Base-by-base conservation (phyloP, 2,329 filamentous ascomycete species). In the Colletotrichum noveboracense region DNA sequence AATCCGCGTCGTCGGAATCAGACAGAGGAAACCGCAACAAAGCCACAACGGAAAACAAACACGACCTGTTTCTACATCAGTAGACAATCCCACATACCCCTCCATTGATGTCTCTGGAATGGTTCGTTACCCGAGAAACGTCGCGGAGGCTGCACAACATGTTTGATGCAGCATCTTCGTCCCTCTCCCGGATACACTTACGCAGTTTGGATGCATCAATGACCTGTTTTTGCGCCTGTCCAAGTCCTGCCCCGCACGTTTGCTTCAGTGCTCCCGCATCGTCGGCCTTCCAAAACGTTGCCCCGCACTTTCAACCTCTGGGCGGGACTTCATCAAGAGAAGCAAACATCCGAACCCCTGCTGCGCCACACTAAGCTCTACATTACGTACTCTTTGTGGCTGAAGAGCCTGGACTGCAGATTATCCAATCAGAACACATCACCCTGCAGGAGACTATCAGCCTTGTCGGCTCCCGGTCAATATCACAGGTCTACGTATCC, bases 241-340 rank as follows among this genome's bases (percentile, higher is more conserved):
- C 32, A 38, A 72, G 21, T 36, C 36, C 24, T 75, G 73, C 73
- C 73, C 73, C 73, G 73, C 73, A 75, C 68, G 73, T 67, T 67
- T 75, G 73, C 58, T 71, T 70, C 43, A 52, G n/a, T 52, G 43
- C 12, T 52, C 43, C 43, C 43, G 43, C n/a, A 68, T 52, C 52
- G 48, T 56, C 56, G 48, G 69, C 55, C 61, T 58, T 66, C 69
- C 58, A 28, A 43, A 66, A 72, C 56, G 38, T 32, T 72, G 73
- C 69, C 73, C 73, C 62, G 69, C 73, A 75, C 38, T 67, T 52
- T 36, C 28, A 30, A 34, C 18, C 18, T 58, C 43, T n/a, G 38
- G 26, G 26, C 32, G 43, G 43, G 38, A 48, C 38, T n/a, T 48
- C 38, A 9, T 43, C 38, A 60, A 43, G 34, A 48, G 26, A 58